Evolutionary conservation across 192 early-diverging fungal species (phyloP).

Genomic region (Kickxella alabastrina): DNA sequence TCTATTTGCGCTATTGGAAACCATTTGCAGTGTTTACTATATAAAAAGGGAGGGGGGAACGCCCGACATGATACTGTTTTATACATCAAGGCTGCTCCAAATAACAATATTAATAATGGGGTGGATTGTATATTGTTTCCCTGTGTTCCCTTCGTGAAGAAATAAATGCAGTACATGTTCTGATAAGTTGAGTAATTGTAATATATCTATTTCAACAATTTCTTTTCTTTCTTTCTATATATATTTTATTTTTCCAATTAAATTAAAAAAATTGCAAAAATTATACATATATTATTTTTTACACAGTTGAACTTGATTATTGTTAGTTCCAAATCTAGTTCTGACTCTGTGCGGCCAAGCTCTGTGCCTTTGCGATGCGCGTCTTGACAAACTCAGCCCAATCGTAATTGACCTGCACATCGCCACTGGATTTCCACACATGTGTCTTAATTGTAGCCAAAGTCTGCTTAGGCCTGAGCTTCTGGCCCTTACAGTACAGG

Average conservation of each 20-base stretch:
- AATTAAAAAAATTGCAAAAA: not conserved
- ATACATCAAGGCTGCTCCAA: no score
- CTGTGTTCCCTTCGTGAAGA: no score
- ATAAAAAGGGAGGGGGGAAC: no score
- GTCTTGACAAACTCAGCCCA: slow-evolving; percentile 48
- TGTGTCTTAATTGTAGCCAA: slow-evolving; percentile 47
- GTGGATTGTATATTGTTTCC: no score
- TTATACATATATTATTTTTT: not conserved
- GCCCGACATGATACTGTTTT: no score
- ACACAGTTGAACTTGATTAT: not conserved
- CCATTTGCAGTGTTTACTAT: no score
- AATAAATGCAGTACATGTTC: no score
- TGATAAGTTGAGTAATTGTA: no score
- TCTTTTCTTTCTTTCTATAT: not conserved
- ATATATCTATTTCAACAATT: not conserved
- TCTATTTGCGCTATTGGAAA: no score
- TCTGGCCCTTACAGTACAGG: slow-evolving; percentile 35
- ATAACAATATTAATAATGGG: no score
- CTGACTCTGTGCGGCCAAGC: slow-evolving; percentile 5
- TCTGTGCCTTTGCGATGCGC: slow-evolving; percentile 35
- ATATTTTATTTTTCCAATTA: not conserved
- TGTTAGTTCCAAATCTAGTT: not conserved
- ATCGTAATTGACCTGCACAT: slow-evolving; percentile 48
- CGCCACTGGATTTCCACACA: slow-evolving; percentile 47
- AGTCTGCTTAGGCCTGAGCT: slow-evolving; percentile 21